A percentile compares a stretch with the other conserved stretches of the same genome.
Evolutionary conservation across 169 alveolate species (phyloP).

Genomic region (Plasmodium berghei): DNA sequence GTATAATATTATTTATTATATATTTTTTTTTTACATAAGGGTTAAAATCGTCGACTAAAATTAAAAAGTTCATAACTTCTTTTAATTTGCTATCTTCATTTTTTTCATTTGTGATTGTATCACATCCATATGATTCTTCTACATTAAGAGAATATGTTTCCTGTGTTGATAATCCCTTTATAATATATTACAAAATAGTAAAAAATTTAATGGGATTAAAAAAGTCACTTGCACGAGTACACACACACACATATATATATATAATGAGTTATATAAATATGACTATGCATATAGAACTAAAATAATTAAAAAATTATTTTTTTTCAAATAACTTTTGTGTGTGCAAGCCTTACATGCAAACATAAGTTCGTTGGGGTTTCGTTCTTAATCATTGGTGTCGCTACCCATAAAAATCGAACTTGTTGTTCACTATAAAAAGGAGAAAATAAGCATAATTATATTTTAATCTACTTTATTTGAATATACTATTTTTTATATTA

Average conservation of each 20-base stretch:
- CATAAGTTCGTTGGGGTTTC: constrained; percentile 41
- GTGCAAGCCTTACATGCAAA: constrained; percentile 37
- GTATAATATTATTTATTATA: too few relatives aligned
- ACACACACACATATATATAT: too few relatives aligned
- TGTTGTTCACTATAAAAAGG: constrained; percentile 44
- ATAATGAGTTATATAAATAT: too few relatives aligned
- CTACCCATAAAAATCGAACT: constrained; percentile 75
- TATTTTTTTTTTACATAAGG: constrained; percentile 46
- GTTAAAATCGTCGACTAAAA: constrained; percentile 56
- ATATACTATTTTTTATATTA: neutral
- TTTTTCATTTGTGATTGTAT: constrained; percentile 3
- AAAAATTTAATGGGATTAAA: too few relatives aligned
- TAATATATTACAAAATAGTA: neutral
- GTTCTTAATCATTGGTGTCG: constrained; percentile 50
- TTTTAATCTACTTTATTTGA: neutral
- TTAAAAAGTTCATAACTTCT: constrained; percentile 54
- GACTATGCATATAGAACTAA: neutral
- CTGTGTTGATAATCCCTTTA: constrained; percentile 67
- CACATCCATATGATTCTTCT: constrained; percentile 20
- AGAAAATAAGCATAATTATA: neutral
- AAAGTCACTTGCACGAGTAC: too few relatives aligned
- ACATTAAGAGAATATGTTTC: constrained; percentile 53
- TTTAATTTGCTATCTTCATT: constrained; percentile 19
- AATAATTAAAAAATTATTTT: neutral
- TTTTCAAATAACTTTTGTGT: neutral